Base-by-base conservation (phyloP, 495 filamentous ascomycete species). In the Gamarada debralockiae region DNA sequence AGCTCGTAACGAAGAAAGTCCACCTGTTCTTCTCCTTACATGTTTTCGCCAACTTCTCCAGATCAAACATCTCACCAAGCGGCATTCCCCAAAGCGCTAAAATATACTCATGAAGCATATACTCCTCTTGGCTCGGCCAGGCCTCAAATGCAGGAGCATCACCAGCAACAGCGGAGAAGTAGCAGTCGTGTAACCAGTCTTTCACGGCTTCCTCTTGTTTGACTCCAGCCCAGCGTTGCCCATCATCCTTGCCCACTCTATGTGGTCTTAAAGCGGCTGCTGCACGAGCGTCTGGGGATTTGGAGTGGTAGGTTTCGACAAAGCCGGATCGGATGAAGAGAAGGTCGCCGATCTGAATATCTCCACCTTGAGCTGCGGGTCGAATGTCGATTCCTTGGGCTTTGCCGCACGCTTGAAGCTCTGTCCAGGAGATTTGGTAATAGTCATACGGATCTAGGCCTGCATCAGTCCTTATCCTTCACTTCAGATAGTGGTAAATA, bases 111-210 rank as follows among this genome's bases (percentile, higher is more conserved):
- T 63, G 60, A 6, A 63, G 20, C 42, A 46, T 54, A 9, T 52
- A 50, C n/a, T 52, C 37, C 25, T 52, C 52, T 1, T 48, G 40
- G 13, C 22, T 50, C 1, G 55, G 59, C 52, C 61, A 71, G n/a
- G 67, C 67, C 60, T 82, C 78, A 52, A 77, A 79, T 21, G 65
- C 66, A 9, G 75, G 70, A 39, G 58, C 43, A 61, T 83, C 79
- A 9, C 75, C 71, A 8, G 70, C 79, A 1, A 81, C 71, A 3
- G 77, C 79, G 0, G 76, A 67, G 56, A 83, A 79, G 20, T 68
- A 86, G 47, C 73, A 78, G 62, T 87, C 81, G 57, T 86, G 81
- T 54, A 89, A 56, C 76, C 80, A 86, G 43, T 82, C 77, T 43
- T 80, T 58, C 34, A 85, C 70, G 41, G 66, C 65, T 25, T 81